Percentiles rank a stretch among this genome's conserved stretches.
phyloP scores from a whole-genome alignment of 495 filamentous ascomycete species.

The Penicillium longicatenatum region DNA sequence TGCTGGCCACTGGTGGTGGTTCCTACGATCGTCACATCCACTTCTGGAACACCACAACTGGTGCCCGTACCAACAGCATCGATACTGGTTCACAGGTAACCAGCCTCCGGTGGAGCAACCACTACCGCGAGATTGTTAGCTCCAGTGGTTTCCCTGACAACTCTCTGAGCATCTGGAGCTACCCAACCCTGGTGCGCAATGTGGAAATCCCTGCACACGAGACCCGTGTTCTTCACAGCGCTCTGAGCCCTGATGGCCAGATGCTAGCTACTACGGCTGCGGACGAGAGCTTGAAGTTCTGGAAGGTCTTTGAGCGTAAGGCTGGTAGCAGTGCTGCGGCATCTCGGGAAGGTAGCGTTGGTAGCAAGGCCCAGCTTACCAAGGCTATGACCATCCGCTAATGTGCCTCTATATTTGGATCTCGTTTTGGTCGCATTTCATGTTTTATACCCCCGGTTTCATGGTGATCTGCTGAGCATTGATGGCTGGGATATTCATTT shows the following conservation, averaged over 20 bases:
- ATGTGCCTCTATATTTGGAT: conserved; percentile 18
- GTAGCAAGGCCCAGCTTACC: conserved; percentile 71
- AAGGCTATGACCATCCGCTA: conserved; percentile 99
- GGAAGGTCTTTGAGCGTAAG: conserved; percentile 99
- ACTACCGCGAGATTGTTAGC: conserved; percentile 97
- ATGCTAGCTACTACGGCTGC: conserved; percentile 94
- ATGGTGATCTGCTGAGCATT: conserved; percentile 27
- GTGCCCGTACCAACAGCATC: conserved; percentile 97
- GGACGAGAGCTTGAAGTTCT: conserved; percentile 98
- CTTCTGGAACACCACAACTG: conserved; percentile 99
- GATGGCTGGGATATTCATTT: conserved; percentile 28
- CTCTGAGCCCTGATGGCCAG: conserved; percentile 93
- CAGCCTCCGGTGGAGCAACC: conserved; percentile 89
- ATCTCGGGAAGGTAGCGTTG: conserved; percentile 56
- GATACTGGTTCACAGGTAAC: conserved; percentile 98
- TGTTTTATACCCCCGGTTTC: conserved; percentile 23
- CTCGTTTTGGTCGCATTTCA: conserved; percentile 27
- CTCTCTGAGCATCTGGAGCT: conserved; percentile 97
- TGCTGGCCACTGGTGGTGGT: conserved; percentile 94
- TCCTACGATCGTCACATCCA: conserved; percentile 97
- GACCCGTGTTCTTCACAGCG: conserved; percentile 92
- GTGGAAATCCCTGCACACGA: conserved; percentile 99
- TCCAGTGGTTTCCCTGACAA: conserved; percentile 98
- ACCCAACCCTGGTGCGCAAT: conserved; percentile 93
- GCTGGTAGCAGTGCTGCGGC: conserved; percentile 63